Percentiles rank a stretch among this genome's conserved stretches.
phyloP scores from a whole-genome alignment of 2,329 filamentous ascomycete species.

The Pleomassaria siparia region DNA sequence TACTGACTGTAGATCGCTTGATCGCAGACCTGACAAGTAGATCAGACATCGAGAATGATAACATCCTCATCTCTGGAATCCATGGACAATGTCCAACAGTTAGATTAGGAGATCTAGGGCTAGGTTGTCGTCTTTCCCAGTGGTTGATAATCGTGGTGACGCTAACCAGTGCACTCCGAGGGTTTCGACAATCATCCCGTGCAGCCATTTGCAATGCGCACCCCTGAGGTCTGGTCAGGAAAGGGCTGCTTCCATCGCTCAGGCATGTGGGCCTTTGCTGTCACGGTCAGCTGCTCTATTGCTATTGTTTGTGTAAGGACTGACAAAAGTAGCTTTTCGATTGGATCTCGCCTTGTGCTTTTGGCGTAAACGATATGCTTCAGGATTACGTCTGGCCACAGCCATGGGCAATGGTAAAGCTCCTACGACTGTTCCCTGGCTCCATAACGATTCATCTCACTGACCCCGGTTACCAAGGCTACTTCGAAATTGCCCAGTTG shows the following conservation, averaged over 20 bases:
- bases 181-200: conserved; percentile 6
- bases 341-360: conserved; percentile 6
- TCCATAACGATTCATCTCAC: conserved; percentile 6
- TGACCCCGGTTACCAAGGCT: conserved; percentile 29
- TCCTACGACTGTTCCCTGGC: conserved; percentile 7
- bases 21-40: neutral
- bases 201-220: conserved; percentile 7
- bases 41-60: conserved; percentile 7
- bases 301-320: neutral
- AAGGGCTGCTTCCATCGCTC: conserved; percentile 8
- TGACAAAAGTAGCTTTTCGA: conserved; percentile 6
- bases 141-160: too few species aligned
- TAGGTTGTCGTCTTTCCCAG: too few species aligned
- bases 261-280: conserved; percentile 8
- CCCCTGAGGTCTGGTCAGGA: conserved; percentile 8
- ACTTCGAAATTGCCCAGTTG: too few species aligned
- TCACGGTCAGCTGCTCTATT: conserved; percentile 3
- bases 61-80: conserved; percentile 7
- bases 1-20: neutral
- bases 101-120: conserved; percentile 1
- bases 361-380: conserved; percentile 2
- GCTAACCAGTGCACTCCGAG: neutral
- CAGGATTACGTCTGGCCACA: conserved; percentile 5
- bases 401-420: conserved; percentile 9
- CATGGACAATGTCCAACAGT: conserved; percentile 2